Percentiles rank a stretch among this genome's conserved stretches.
phyloP scores from a whole-genome alignment of 2,329 filamentous ascomycete genomes.

The Aspergillaceae sp. region DNA sequence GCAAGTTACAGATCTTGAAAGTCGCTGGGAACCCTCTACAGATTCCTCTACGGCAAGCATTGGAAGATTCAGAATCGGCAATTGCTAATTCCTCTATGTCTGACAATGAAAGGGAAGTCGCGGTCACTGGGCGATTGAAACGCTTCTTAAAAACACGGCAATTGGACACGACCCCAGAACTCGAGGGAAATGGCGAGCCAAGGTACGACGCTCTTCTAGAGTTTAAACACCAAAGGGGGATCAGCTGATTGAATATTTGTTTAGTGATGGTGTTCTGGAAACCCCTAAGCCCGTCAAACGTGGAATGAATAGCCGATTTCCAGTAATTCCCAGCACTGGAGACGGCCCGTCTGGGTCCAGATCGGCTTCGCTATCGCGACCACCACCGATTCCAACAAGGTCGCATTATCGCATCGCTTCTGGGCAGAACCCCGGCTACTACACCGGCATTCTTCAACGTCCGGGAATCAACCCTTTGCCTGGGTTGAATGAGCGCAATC shows the following conservation, averaged over 20 bases:
- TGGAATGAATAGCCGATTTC: conserved; percentile 48
- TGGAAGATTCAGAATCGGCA: conserved; percentile 59
- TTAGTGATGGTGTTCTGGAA: conserved; percentile 64
- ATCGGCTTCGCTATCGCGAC: conserved; percentile 57
- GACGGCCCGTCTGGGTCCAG: conserved; percentile 61
- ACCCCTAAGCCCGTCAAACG: conserved; percentile 63
- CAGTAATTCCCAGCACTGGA: conserved; percentile 42
- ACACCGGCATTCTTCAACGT: conserved; percentile 48
- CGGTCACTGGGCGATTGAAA: conserved; percentile 54
- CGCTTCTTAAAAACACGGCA: conserved; percentile 46
- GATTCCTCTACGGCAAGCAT: conserved; percentile 64
- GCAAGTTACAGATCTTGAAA: conserved; percentile 78
- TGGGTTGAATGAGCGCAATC: conserved; percentile 53
- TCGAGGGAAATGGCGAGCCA: conserved; percentile 40
- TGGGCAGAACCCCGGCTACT: conserved; percentile 29
- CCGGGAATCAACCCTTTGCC: conserved; percentile 65
- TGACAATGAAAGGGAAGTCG: conserved; percentile 53
- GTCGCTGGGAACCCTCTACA: conserved; percentile 78
- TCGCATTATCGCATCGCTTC: conserved; percentile 64
- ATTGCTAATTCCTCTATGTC: conserved; percentile 46
- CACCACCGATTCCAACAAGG: conserved; percentile 69
- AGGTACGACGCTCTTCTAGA: conserved; percentile 20
- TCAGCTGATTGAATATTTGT: conserved; percentile 15
- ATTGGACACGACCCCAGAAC: conserved; percentile 28
- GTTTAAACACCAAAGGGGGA: too few species aligned